These are phyloP conservation scores for Gyrodon lividus DNA, from an alignment of 768 basidiomycete genomes.

Conservation along the genomic window DNA sequence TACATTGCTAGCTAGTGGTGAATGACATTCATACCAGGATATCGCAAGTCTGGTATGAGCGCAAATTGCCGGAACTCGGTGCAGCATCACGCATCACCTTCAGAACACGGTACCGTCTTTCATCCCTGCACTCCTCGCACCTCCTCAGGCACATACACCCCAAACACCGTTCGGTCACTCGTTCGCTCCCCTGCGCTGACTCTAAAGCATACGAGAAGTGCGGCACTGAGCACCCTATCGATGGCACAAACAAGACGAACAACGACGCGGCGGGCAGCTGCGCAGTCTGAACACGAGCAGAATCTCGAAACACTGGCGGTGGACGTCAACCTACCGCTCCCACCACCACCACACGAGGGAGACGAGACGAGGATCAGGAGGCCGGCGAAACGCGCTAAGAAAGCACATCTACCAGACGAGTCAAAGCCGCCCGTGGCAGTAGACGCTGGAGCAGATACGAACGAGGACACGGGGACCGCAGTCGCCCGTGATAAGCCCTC, in stretches of 20 bases:
- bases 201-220: too few species aligned
- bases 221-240: background rate
- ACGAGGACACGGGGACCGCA: background rate
- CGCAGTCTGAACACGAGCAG: background rate
- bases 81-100: too few species aligned
- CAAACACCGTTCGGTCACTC: too few species aligned
- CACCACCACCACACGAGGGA: background rate
- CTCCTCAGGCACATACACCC: too few species aligned
- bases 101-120: too few species aligned
- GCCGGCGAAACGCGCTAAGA: conserved; percentile 18
- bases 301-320: background rate
- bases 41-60: too few species aligned
- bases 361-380: background rate
- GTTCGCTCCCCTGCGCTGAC: too few species aligned
- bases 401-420: background rate
- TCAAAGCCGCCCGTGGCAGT: background rate
- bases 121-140: too few species aligned
- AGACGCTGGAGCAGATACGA: background rate
- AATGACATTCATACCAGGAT: too few species aligned
- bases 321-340: background rate
- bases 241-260: conserved; percentile 29
- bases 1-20: too few species aligned
- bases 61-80: too few species aligned
- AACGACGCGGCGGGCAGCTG: background rate
- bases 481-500: background rate